These are phyloP conservation scores for Isochrysis galbana DNA, from an alignment of 78 protist genomes.

Conservation along the genomic window DNA sequence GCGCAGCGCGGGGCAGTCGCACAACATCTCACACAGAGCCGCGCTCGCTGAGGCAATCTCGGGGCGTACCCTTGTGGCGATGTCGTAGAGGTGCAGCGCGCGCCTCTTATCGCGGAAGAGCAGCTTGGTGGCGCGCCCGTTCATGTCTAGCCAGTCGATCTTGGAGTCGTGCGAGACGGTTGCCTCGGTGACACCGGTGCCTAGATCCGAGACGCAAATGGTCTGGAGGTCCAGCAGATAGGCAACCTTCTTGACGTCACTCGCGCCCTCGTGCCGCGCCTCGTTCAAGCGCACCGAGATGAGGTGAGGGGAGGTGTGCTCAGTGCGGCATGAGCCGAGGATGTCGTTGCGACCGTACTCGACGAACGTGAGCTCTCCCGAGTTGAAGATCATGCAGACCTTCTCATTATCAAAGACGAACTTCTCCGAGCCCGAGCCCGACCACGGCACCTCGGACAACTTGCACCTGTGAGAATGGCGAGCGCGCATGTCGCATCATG, in stretches of 20 bases:
- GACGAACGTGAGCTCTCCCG: conserved; percentile 83
- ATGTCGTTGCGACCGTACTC: conserved; percentile 81
- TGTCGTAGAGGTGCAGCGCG: conserved; percentile 65
- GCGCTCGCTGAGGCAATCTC: too few relatives aligned
- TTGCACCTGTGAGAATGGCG: too few relatives aligned
- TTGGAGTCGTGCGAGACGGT: conserved; percentile 64
- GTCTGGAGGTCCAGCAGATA: conserved; percentile 80
- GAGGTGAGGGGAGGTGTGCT: conserved; percentile 71
- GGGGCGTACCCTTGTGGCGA: too few relatives aligned
- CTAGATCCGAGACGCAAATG: conserved; percentile 56
- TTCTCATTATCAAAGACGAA: conserved; percentile 70
- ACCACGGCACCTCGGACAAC: conserved; percentile 71
- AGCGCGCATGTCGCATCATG: too few relatives aligned
- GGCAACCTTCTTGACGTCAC: conserved; percentile 68
- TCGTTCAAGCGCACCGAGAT: conserved; percentile 59
- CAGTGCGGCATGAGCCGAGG: conserved; percentile 65
- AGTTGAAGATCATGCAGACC: conserved; percentile 69
- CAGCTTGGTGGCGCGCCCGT: conserved; percentile 51
- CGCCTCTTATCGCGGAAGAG: conserved; percentile 79
- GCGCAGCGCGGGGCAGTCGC: too few relatives aligned
- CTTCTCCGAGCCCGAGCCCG: conserved; percentile 66
- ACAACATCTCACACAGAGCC: too few relatives aligned
- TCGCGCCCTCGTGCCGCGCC: not conserved
- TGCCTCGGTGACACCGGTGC: conserved; percentile 33
- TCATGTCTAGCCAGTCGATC: conserved; percentile 85